A percentile compares a stretch with the other conserved stretches of the same genome.
Conservation (phyloP, 257 asterid species). For the Echites panduratus region DNA sequence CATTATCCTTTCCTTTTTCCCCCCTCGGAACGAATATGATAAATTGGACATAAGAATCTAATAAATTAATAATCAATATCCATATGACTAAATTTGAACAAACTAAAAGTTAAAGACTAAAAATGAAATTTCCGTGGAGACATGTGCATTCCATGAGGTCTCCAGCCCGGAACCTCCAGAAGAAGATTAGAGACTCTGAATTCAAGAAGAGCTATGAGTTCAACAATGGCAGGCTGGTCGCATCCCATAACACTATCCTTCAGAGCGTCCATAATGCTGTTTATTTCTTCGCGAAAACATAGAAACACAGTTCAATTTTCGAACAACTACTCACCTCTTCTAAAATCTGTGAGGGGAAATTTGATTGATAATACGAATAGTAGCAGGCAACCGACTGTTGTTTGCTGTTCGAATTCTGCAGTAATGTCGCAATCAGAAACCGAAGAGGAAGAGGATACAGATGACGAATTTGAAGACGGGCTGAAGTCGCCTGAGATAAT, state of each 20-base stretch:
- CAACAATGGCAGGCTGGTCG: constrained; percentile 1
- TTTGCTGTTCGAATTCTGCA: constrained; percentile 28
- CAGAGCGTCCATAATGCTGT: constrained; percentile 20
- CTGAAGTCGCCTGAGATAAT: constrained; percentile 14
- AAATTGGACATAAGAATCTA: too few species aligned
- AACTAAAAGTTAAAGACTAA: too few species aligned
- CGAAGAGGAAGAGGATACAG: constrained; percentile 25
- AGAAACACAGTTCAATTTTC: constrained; percentile 11
- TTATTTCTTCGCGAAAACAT: constrained; percentile 16
- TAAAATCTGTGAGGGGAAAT: not conserved
- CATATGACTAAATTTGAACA: too few species aligned
- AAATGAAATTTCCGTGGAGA: too few species aligned
- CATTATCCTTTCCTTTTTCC: too few species aligned
- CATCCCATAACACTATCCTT: not conserved
- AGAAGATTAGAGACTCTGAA: not conserved
- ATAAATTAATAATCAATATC: too few species aligned
- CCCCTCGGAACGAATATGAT: too few species aligned
- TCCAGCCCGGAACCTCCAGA: too few species aligned
- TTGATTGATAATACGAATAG: not conserved
- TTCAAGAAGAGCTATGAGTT: not conserved
- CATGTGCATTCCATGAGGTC: too few species aligned
- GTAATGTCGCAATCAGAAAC: constrained; percentile 36
- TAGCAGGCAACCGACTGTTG: constrained; percentile 6
- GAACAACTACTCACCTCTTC: constrained; percentile 11
- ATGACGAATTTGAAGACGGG: constrained; percentile 15